Base-by-base conservation (phyloP, 2,329 filamentous ascomycete genomes). In the Colletotrichum sublineola region DNA sequence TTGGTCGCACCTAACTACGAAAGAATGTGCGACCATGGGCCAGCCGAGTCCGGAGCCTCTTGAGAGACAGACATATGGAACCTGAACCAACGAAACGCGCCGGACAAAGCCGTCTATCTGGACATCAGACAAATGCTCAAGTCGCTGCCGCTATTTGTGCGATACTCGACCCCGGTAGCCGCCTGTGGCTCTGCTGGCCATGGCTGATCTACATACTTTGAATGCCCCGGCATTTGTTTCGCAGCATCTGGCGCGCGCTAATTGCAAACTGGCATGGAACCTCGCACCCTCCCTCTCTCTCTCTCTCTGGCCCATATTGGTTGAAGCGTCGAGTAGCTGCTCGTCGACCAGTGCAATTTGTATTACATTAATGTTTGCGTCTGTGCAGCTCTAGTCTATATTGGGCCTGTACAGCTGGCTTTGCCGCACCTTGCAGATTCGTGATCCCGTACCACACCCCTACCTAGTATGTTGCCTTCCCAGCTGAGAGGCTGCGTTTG, bases 401-500 rank as follows among this genome's bases (percentile, higher is more conserved):
- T 15, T 44, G 53, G 52, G 52, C 66, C 52, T 69, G 66, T 36
- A 56, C 66, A 72, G 60, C 66, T 69, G 60, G 60, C 38, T 7
- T 14, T 36, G 48, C 66, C 65, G 66, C 66, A 72, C 33, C 18
- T 69, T 69, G 66, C 69, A 69, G 46, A 69, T 61, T 64, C 24
- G 24, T 33, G 20, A 40, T 64, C 65, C 11, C 36, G 38, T 63
- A 58, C 40, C 60, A 14, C 15, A 18, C 31, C 29, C 53, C 56
- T 18, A 24, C 53, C 56, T 18, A 24, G 46, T 24, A 24, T 56
- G 60, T 40, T 40, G 44, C 40, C 52, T 55, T 33, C 38, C 38
- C 38, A 72, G 66, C 69, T 72, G 66, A 69, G n/a, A 46, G 38
- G 38, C 52, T 2, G 69, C 5, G 33, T 69, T 68, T 69, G 38